Conservation (phyloP, 345 rosid genomes). For the Eucalyptus sp. region DNA sequence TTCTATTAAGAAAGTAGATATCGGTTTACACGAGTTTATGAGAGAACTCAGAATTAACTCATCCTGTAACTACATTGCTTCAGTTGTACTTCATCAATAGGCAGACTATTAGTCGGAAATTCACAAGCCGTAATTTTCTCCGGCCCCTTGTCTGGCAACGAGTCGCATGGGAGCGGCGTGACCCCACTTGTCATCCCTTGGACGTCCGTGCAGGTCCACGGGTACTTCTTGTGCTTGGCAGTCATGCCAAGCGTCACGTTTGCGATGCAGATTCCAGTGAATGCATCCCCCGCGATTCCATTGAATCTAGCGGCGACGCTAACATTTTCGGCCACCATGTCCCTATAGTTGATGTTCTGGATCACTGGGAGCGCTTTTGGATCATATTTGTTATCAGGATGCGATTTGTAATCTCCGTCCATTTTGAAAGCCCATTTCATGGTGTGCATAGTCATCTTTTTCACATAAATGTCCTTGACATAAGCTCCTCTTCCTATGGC, state of each 20-base stretch:
- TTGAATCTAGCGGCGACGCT: neutral
- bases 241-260: conserved; percentile 5
- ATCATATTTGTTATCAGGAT: conserved; percentile 3
- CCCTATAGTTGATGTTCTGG: conserved; percentile 5
- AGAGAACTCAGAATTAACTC: neutral
- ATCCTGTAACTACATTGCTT: neutral
- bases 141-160: conserved; percentile 1
- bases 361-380: conserved; percentile 7
- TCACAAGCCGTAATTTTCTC: conserved; percentile 2
- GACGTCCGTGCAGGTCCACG: conserved; percentile 6
- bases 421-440: conserved; percentile 15
- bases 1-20: neutral
- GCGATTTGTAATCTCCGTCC: conserved; percentile 11
- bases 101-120: neutral
- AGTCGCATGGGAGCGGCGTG: neutral
- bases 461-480: conserved; percentile 10
- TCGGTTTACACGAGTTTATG: neutral
- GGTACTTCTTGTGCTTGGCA: conserved; percentile 2
- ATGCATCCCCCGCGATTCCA: neutral
- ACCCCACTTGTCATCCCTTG: conserved; percentile 13
- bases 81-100: neutral
- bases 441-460: conserved; percentile 2
- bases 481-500: conserved; percentile 9
- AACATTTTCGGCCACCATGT: conserved; percentile 3
- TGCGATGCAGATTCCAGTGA: conserved; percentile 2